phyloP scores from a whole-genome alignment of 108 stramenopile genomes.

The Stephanodiscus triporus region DNA sequence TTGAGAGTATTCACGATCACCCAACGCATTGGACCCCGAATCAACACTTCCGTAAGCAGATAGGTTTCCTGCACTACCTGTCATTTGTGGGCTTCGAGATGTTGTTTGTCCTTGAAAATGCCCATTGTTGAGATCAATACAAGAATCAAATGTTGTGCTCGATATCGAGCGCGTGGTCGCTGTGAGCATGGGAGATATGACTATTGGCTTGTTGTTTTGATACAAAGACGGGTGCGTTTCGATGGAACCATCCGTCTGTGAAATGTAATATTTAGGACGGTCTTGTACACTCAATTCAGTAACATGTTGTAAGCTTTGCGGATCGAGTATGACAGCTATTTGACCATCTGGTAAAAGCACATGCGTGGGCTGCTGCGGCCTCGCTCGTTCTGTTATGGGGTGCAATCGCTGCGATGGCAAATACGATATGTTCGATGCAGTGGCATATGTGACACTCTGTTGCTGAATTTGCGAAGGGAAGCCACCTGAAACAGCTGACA shows the following conservation, averaged over 20 bases:
- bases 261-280: conserved; percentile 39
- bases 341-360: conserved; percentile 46
- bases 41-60: conserved; percentile 41
- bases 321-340: conserved; percentile 46
- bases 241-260: conserved; percentile 35
- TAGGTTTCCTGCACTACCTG: conserved; percentile 41
- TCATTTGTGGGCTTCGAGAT: conserved; percentile 10
- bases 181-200: conserved; percentile 38
- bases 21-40: conserved; percentile 16
- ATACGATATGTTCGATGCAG: conserved; percentile 24
- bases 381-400: conserved; percentile 44
- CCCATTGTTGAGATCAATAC: conserved; percentile 27
- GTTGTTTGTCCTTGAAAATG: conserved; percentile 7
- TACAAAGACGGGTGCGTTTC: conserved; percentile 28
- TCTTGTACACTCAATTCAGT: conserved; percentile 40
- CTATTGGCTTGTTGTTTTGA: conserved; percentile 22
- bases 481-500: conserved; percentile 13
- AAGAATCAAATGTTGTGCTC: conserved; percentile 36
- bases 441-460: not conserved
- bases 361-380: conserved; percentile 41
- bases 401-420: conserved; percentile 31
- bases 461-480: conserved; percentile 8
- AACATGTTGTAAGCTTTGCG: conserved; percentile 44
- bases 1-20: conserved; percentile 8
- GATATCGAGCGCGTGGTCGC: conserved; percentile 38